phyloP scores from a whole-genome alignment of 495 filamentous ascomycete genomes.

The Aspergillus sclerotioniger region DNA sequence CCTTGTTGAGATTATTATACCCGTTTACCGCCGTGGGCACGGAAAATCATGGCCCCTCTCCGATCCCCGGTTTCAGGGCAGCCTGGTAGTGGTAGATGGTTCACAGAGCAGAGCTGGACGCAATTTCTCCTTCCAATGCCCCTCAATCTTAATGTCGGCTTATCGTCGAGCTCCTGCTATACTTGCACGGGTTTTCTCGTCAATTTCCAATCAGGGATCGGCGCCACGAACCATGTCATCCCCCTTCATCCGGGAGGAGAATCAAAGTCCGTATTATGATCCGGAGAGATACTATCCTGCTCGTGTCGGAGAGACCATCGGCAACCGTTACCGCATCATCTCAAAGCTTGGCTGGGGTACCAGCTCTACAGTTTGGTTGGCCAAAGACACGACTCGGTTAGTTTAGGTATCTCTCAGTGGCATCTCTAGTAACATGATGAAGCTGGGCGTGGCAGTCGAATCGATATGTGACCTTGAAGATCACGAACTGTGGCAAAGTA shows the following conservation, averaged over 20 bases:
- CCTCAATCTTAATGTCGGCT: no score
- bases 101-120: no score
- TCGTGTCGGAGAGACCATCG: slow-evolving; percentile 31
- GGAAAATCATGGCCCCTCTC: no score
- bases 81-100: no score
- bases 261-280: slow-evolving; percentile 9
- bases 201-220: neutral
- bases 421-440: slow-evolving; percentile 15
- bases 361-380: slow-evolving; percentile 36
- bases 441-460: slow-evolving; percentile 29
- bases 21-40: no score
- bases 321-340: slow-evolving; percentile 29
- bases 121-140: no score
- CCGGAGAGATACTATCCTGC: slow-evolving; percentile 33
- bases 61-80: no score
- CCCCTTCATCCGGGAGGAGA: neutral
- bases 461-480: slow-evolving; percentile 34
- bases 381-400: slow-evolving; percentile 26
- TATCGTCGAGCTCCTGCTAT: no score
- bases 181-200: no score
- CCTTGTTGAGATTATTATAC: no score
- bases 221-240: neutral
- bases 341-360: slow-evolving; percentile 38
- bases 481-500: slow-evolving; percentile 25
- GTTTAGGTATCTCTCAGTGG: slow-evolving; percentile 9